Evolutionary conservation across 805 yeast genomes (phyloP).

Genomic region (Clavispora asparagi): DNA sequence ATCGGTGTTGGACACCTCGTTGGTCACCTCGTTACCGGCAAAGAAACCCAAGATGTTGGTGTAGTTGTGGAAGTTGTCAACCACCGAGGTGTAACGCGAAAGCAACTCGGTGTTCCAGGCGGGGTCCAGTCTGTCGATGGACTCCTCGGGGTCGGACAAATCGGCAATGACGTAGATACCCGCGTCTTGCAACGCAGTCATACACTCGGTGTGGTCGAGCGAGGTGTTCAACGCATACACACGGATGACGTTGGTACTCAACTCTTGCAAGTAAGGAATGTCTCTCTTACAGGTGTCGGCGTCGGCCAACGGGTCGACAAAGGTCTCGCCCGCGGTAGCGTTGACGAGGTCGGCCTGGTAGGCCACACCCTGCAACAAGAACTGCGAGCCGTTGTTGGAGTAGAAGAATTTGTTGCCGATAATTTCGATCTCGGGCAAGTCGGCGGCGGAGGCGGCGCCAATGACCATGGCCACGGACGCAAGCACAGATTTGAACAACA

Average conservation of each 20-base stretch:
- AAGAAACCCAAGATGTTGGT: conserved; percentile 76
- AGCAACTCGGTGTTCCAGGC: conserved; percentile 58
- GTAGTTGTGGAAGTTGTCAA: conserved; percentile 64
- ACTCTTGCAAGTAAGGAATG: conserved; percentile 59
- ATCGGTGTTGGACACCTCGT: conserved; percentile 57
- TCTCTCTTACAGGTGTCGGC: conserved; percentile 60
- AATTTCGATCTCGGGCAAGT: conserved; percentile 47
- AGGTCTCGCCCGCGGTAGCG: conserved; percentile 37
- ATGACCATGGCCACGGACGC: conserved; percentile 16
- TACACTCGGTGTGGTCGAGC: conserved; percentile 63
- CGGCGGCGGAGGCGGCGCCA: conserved; percentile 8
- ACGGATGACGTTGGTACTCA: conserved; percentile 66
- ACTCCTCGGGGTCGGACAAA: conserved; percentile 63
- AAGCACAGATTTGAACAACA: conserved; percentile 32
- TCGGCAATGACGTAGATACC: conserved; percentile 92
- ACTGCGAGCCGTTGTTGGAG: conserved; percentile 73
- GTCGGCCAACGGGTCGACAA: conserved; percentile 71
- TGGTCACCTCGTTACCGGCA: conserved; percentile 84
- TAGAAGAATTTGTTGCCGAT: conserved; percentile 74
- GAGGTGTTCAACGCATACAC: conserved; percentile 69
- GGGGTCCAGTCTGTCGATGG: conserved; percentile 61
- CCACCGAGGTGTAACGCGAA: conserved; percentile 63
- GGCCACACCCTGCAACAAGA: conserved; percentile 72
- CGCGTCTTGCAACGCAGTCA: conserved; percentile 63
- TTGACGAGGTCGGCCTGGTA: conserved; percentile 66